These are phyloP conservation scores for Trichosanthes cucumerina DNA, from an alignment of 306 rosid genomes.

Conservation along the genomic window DNA sequence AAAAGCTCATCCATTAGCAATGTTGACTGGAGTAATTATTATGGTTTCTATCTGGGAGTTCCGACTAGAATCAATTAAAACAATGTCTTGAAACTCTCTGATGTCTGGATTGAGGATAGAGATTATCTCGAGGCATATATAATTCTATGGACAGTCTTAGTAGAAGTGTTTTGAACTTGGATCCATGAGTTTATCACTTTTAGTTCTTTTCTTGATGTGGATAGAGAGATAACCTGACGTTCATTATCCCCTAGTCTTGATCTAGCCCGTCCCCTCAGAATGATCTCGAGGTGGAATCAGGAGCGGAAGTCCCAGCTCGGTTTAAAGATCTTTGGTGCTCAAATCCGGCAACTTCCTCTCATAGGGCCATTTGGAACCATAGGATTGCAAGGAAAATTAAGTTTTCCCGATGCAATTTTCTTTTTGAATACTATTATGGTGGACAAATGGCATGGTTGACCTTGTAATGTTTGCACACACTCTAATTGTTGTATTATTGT, in stretches of 20 bases:
- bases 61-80: not conserved
- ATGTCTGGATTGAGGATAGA: not conserved
- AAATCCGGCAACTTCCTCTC: too few species aligned
- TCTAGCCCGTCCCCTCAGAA: not conserved
- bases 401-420: not conserved
- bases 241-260: not conserved
- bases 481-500: not conserved
- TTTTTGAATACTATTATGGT: not conserved
- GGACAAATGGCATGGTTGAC: not conserved
- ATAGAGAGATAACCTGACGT: not conserved
- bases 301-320: not conserved
- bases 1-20: not conserved
- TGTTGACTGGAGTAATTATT: not conserved
- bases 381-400: not conserved
- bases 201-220: not conserved
- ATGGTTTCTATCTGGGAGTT: not conserved
- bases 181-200: not conserved
- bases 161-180: not conserved
- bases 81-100: not conserved
- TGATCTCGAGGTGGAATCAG: not conserved
- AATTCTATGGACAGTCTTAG: not conserved
- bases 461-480: not conserved
- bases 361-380: not conserved
- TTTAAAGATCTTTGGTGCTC: not conserved
- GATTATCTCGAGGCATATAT: not conserved